Base-by-base conservation (phyloP, 768 basidiomycete species). In the Mycena belliarum region DNA sequence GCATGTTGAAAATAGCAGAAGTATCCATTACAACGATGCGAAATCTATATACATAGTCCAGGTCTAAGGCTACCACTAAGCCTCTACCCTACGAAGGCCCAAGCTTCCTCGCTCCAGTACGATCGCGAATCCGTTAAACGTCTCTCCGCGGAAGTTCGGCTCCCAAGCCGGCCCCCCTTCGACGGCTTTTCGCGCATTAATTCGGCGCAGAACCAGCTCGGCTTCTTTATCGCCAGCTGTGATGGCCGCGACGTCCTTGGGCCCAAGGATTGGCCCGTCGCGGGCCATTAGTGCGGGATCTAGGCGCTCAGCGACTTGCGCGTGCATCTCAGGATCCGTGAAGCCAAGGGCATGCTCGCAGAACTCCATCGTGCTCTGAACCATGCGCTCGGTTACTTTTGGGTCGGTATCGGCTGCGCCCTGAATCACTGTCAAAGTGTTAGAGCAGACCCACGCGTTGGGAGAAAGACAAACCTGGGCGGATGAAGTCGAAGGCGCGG, bases 401-500 rank as follows among this genome's bases (percentile, higher is more conserved):
- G 29, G 29, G 26, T 48, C 46, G 11, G 54, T 48, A 9, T 55
- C 54, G 0, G 38, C 46, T 15, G 44, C 25, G 2, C 54, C 54
- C 23, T 49, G 54, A 25, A 55, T 55, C 3, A 55, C 47, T 48
- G 45, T 25, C 5, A 2, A 6, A 26, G 1, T 6, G 12, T 29
- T 29, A 25, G n/a, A 37, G 18, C 6, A 7, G 26, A 5, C 18
- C 32, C 2, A 33, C 0, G 18, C 2, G 14, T n/a, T n/a, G 23
- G 43, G 3, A 14, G 15, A 23, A 16, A 41, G 1, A 21, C 45
- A 4, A 15, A 55, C 53, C 26, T 3, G 79, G 79, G 20, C 79
- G 64, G 48, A 82, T 65, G 64, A 75, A 70, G 38, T 74, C 70
- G 65, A 82, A 81, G 9, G 80, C 80, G 26, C 74, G 69, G 64